Percentiles rank a stretch among this genome's conserved stretches.
These are phyloP conservation scores for Fragaria iinumae DNA, from an alignment of 306 rosid genomes.

Conservation along the genomic window DNA sequence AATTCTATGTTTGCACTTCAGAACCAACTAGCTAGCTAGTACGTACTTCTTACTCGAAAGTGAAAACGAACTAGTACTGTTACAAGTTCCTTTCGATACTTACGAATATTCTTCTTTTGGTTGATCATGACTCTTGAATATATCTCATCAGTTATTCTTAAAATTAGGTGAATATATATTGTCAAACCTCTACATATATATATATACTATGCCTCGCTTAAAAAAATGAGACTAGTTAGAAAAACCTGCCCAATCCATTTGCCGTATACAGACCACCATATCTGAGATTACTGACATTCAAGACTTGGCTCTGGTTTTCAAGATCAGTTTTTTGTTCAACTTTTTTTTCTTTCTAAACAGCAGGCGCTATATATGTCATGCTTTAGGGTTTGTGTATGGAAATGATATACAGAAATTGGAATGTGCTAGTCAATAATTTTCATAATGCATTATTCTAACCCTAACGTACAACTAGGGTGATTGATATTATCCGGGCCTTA, in stretches of 20 bases:
- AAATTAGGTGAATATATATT: too few species aligned
- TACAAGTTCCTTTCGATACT: too few species aligned
- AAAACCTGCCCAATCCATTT: neutral
- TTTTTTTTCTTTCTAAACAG: neutral
- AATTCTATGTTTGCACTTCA: too few species aligned
- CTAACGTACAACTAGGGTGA: neutral
- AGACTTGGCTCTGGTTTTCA: neutral
- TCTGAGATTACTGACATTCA: neutral
- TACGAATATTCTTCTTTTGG: too few species aligned
- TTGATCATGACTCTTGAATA: too few species aligned
- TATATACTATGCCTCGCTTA: too few species aligned
- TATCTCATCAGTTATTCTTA: too few species aligned
- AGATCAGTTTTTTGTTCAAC: neutral
- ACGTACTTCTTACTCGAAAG: too few species aligned
- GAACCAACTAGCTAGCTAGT: too few species aligned
- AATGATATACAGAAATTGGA: neutral
- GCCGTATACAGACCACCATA: neutral
- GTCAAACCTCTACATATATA: too few species aligned
- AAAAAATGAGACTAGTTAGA: neutral
- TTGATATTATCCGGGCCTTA: neutral
- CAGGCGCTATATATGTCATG: neutral
- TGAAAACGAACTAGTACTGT: too few species aligned
- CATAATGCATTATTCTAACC: neutral
- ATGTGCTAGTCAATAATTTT: too few species aligned
- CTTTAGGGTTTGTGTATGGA: neutral